Percentiles rank a stretch among this genome's conserved stretches.
phyloP scores from a whole-genome alignment of 805 yeast genomes.

The Pichia rugopelliculosa region DNA sequence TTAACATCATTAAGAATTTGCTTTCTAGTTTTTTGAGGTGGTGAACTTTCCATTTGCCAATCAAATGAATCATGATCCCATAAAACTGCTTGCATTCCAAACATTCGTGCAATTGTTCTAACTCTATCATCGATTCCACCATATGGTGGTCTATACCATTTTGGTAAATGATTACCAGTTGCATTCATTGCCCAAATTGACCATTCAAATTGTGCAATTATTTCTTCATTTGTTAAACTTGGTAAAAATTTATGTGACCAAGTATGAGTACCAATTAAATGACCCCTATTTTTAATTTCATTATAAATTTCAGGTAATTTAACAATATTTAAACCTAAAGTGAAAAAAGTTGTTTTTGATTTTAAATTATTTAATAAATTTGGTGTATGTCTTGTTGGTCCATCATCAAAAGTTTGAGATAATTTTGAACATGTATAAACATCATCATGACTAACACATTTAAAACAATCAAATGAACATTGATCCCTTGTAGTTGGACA shows the following conservation, averaged over 20 bases:
- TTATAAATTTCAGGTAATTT: constrained; percentile 67
- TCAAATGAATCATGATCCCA: constrained; percentile 93
- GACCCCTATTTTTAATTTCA: constrained; percentile 53
- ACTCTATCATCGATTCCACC: constrained; percentile 91
- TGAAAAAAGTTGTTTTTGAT: constrained; percentile 68
- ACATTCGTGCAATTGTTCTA: constrained; percentile 67
- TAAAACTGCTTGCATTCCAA: constrained; percentile 79
- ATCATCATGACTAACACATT: constrained; percentile 73
- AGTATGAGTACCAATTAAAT: constrained; percentile 80
- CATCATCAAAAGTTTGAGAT: constrained; percentile 92
- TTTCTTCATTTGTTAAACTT: constrained; percentile 63
- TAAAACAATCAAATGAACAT: constrained; percentile 83
- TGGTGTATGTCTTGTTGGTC: constrained; percentile 73
- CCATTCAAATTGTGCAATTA: constrained; percentile 90
- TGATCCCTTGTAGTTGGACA: constrained; percentile 47
- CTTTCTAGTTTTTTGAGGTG: constrained; percentile 37
- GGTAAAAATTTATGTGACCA: constrained; percentile 91
- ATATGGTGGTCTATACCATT: constrained; percentile 94
- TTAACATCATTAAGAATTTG: constrained; percentile 51
- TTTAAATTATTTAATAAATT: constrained; percentile 48
- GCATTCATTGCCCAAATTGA: constrained; percentile 98
- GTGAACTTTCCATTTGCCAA: constrained; percentile 63
- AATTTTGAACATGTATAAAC: constrained; percentile 64
- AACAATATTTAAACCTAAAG: constrained; percentile 75
- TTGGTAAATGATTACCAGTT: constrained; percentile 78